Evolutionary conservation across 1,284 basidiomycete genomes (phyloP).

Genomic region (Apiotrichum gamsii): DNA sequence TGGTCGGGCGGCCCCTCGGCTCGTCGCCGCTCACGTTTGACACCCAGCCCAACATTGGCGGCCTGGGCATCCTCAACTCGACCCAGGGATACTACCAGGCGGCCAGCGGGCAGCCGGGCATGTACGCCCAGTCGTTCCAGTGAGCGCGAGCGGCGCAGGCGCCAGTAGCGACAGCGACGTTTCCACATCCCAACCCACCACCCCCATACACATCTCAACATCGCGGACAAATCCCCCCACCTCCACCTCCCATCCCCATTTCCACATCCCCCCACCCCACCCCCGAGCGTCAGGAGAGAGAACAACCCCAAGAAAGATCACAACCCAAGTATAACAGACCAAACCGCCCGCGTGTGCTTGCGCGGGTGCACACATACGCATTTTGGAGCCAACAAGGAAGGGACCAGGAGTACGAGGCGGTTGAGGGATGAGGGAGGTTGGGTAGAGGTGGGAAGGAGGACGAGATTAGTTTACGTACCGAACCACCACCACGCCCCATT

Average conservation of each 20-base stretch:
- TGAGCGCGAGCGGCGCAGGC: slow-evolving; percentile 1
- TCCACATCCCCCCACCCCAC: neutral
- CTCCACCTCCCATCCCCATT: neutral
- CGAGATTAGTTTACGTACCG: too few species aligned
- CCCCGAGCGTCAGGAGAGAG: neutral
- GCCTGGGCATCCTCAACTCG: slow-evolving; percentile 38
- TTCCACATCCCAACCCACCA: too few species aligned
- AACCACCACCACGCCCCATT: too few species aligned
- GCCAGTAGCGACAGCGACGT: neutral
- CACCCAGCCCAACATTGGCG: slow-evolving; percentile 40
- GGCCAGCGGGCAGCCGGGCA: slow-evolving; percentile 13
- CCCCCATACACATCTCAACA: neutral
- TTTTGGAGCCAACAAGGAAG: too few species aligned
- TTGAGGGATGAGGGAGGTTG: neutral
- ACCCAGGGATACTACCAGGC: slow-evolving; percentile 15
- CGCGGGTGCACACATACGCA: too few species aligned
- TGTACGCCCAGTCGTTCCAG: slow-evolving; percentile 19
- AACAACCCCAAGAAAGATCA: too few species aligned
- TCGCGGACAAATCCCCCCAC: neutral
- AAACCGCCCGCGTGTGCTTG: too few species aligned
- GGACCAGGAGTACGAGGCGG: neutral
- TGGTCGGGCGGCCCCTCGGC: slow-evolving; percentile 24
- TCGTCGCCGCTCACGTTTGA: slow-evolving; percentile 31
- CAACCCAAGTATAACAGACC: neutral
- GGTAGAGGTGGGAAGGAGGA: neutral